Evolutionary conservation across 1,284 basidiomycete genomes (phyloP), one percentile per base, ranked within the genome.

Genomic region (Cronartium ribicola): DNA sequence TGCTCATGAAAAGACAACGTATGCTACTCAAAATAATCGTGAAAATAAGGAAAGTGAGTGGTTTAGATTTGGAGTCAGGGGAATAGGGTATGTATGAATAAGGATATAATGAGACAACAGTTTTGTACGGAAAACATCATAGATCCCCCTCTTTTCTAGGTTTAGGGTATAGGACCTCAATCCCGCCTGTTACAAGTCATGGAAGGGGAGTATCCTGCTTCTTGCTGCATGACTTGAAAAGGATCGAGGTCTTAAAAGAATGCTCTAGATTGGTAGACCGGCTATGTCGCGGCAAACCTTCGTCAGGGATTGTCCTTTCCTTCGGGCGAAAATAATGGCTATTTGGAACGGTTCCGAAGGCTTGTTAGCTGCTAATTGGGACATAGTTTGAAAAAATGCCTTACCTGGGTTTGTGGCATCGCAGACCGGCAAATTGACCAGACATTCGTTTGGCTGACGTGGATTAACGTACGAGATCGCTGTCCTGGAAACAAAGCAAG

Each of bases 401-500:
- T 41, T 51, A 74, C 71, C 71, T 41, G 57, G 17, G 29, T 43
- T 37, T 22, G 71, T 74, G 39, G 51, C 37, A 67, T 74, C 71
- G 41, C 71, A 74, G 37, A 74, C 71, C 11, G 71, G 64, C 10
- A 74, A 36, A 51, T 74, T 74, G 0, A 72, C 70, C 11, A 48
- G 20, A 43, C 70, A 72, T 7, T 72, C 70, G 17, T 65, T 63
- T 29, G 36, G 40, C 44, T 17, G 51, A n/a, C 41, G 48, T 14
- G 55, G 46, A 44, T 72, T 66, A 37, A 37, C 48, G 41, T 64
- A 20, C 57, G 20, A 40, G 10, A 43, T 74, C 41, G 55, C 59
- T 43, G 59, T 66, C 17, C 71, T 72, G 29, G 1, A 48, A n/a
- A 6, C 2, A 39, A 43, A 17, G 4, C 2, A 39, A 51, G 14